Percentiles rank a stretch among this genome's conserved stretches.
These are phyloP conservation scores for Phallus indusiatus DNA, from an alignment of 768 basidiomycete species.

Conservation along the genomic window DNA sequence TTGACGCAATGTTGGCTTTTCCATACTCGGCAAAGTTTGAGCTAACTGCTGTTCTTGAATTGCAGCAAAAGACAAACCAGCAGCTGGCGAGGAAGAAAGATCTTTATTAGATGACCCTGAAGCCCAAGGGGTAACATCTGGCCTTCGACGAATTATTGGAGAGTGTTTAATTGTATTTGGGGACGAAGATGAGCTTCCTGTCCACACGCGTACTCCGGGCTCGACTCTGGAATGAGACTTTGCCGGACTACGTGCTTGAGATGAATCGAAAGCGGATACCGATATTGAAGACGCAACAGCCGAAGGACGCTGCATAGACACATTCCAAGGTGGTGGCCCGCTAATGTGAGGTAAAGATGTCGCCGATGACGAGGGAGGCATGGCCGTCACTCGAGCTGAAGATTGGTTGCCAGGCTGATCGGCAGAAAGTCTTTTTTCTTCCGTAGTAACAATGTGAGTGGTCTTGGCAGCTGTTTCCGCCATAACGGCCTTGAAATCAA, in stretches of 20 bases:
- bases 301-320: background rate
- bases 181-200: background rate
- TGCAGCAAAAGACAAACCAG: conserved; percentile 60
- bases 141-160: conserved; percentile 12
- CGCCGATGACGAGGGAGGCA: background rate
- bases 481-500: conserved; percentile 82
- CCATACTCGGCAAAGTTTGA: conserved; percentile 26
- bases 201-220: background rate
- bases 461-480: conserved; percentile 46
- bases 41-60: conserved; percentile 68
- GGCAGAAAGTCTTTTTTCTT: background rate
- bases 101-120: conserved; percentile 29
- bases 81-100: conserved; percentile 20
- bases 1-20: conserved; percentile 59
- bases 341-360: background rate
- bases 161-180: background rate
- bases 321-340: background rate
- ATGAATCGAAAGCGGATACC: background rate
- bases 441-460: conserved; percentile 9
- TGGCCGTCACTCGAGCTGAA: no score
- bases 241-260: background rate
- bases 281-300: background rate
- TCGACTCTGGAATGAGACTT: background rate
- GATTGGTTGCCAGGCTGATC: background rate
- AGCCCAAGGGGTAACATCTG: conserved; percentile 49